Evolutionary conservation across 2,329 filamentous ascomycete species (phyloP).

Genomic region (Trichothecium sympodiale): DNA sequence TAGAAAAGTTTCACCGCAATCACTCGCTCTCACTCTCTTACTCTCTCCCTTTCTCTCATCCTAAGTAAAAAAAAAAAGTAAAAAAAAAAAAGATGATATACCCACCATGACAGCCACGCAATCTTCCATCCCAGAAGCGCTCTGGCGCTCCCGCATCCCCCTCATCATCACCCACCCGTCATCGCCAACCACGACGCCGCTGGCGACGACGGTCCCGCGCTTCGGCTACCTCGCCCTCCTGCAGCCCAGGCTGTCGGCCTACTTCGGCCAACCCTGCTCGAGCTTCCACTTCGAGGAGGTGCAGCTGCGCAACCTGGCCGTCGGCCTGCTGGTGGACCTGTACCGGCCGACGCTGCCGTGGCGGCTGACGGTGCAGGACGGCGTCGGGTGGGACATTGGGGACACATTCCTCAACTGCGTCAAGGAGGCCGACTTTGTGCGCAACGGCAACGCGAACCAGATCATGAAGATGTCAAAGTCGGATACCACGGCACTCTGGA

Average conservation of each 20-base stretch:
- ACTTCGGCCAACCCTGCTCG: slow-evolving; percentile 42
- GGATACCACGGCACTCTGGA: slow-evolving; percentile 75
- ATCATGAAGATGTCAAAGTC: slow-evolving; percentile 84
- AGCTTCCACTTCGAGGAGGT: slow-evolving; percentile 48
- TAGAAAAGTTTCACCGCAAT: no score
- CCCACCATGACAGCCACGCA: slow-evolving; percentile 12
- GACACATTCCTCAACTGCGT: slow-evolving; percentile 55
- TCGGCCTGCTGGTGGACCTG: slow-evolving; percentile 43
- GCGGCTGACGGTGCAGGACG: slow-evolving; percentile 42
- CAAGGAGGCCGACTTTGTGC: slow-evolving; percentile 73
- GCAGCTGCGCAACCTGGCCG: slow-evolving; percentile 40
- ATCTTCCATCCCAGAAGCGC: slow-evolving; percentile 28
- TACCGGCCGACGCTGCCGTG: slow-evolving; percentile 45
- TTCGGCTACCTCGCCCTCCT: slow-evolving; percentile 50
- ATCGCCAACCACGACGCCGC: slow-evolving; percentile 32
- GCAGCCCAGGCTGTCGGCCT: slow-evolving; percentile 41
- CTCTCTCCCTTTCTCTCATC: no score
- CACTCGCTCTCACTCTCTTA: no score
- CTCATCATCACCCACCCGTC: slow-evolving; percentile 41
- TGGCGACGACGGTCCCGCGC: slow-evolving; percentile 43
- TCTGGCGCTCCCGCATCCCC: slow-evolving; percentile 45
- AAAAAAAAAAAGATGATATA: no score
- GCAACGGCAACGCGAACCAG: slow-evolving; percentile 78
- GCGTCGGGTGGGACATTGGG: slow-evolving; percentile 45
- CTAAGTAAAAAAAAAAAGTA: no score